phyloP scores from a whole-genome alignment of 164 flowering plant genomes.

The Vitis rupestris region DNA sequence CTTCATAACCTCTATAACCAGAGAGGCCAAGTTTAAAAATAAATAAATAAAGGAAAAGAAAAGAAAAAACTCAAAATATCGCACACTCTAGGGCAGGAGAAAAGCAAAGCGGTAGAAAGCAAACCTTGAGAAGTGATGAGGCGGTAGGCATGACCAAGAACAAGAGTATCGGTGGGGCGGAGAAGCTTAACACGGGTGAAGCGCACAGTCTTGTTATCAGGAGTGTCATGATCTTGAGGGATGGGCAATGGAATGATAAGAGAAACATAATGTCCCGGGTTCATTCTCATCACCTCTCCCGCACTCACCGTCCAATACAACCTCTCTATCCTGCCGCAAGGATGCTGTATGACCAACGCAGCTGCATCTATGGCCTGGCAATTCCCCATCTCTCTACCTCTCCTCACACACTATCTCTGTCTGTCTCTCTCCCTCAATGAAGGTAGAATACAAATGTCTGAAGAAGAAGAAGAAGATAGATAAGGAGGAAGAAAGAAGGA shows the following conservation, averaged over 20 bases:
- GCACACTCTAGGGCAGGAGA: too few species aligned
- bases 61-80: not conserved
- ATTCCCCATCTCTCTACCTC: conserved; percentile 43
- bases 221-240: not conserved
- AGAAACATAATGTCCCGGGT: conserved; percentile 52
- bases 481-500: conserved; percentile 5
- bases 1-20: conserved; percentile 79
- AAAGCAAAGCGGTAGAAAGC: not conserved
- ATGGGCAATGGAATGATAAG: conserved; percentile 39
- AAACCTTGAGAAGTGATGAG: conserved; percentile 45
- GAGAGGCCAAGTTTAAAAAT: not conserved
- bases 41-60: not conserved
- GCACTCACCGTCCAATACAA: conserved; percentile 39
- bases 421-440: not conserved
- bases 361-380: conserved; percentile 58
- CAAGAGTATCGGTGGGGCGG: conserved; percentile 38
- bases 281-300: conserved; percentile 40
- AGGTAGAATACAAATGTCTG: conserved; percentile 3
- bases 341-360: conserved; percentile 51
- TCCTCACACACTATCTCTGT: not conserved
- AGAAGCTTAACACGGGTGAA: conserved; percentile 46
- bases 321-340: conserved; percentile 41
- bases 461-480: not conserved
- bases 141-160: conserved; percentile 47
- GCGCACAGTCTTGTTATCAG: conserved; percentile 20